A percentile compares a stretch with the other conserved stretches of the same genome.
Evolutionary conservation across 176 grass and related monocot genomes (phyloP).

Genomic region (Aegilops tauschii): DNA sequence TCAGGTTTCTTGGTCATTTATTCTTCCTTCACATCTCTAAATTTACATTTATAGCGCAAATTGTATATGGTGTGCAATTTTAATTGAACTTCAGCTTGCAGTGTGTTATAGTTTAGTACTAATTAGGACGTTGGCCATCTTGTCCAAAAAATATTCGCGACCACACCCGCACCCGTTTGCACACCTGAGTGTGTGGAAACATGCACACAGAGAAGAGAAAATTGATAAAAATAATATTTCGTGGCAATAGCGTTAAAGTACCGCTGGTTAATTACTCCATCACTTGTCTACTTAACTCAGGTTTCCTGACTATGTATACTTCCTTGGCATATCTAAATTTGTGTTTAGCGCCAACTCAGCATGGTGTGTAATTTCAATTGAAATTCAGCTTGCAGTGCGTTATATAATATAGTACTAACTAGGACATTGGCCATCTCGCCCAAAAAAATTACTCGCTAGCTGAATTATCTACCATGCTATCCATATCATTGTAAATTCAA

Average conservation of each 20-base stretch:
- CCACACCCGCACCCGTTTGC: neutral
- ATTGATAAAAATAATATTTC: neutral
- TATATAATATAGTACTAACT: conserved; percentile 1
- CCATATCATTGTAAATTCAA: neutral
- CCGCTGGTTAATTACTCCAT: neutral
- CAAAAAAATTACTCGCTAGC: neutral
- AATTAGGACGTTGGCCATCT: neutral
- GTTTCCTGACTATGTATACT: neutral
- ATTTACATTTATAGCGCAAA: neutral
- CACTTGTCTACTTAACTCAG: neutral
- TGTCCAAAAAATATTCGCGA: neutral
- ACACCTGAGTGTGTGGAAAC: neutral
- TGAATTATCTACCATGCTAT: neutral
- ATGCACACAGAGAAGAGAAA: neutral
- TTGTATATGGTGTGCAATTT: neutral
- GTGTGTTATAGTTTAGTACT: neutral
- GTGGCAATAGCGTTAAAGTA: neutral
- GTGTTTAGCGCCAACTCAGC: conserved; percentile 3
- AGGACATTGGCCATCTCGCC: neutral
- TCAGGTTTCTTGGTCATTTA: neutral
- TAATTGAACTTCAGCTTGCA: neutral
- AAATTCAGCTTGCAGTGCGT: neutral
- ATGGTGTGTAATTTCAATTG: neutral
- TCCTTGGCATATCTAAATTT: neutral
- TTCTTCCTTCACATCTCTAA: neutral